Base-by-base conservation (phyloP, 768 basidiomycete species). In the Botryobasidium botryosum region DNA sequence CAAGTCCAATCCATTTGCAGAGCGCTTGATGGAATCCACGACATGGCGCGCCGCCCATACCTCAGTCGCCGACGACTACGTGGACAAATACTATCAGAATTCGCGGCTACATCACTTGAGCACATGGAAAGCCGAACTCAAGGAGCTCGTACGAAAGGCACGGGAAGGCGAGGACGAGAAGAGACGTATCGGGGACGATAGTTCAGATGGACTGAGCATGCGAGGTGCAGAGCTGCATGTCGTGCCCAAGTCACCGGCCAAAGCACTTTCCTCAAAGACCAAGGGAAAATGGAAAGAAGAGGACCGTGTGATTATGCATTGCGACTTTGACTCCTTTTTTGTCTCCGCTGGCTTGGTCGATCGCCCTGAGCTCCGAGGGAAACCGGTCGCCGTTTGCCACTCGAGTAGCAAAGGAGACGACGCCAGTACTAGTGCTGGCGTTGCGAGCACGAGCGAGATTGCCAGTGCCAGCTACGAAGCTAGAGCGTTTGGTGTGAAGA, bases 301-400 rank as follows among this genome's bases (percentile, higher is more conserved):
- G 59, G 38, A 69, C 68, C 48, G 61, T 13, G 73, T 83, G 7
- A 80, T 87, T 54, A 84, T 90, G 82, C 86, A 90, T 54, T 85
- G 82, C 52, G 86, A 90, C 59, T 96, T 97, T 51, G 94, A 99
- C 55, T 87, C 79, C 51, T 97, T 96, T 67, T 99, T 99, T 56
- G 91, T 96, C 8, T 78, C 84, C 1, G 92, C 79, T n/a, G 86
- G 88, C 0, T 62, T 91, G 41, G 67, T 84, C 2, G 74, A 68
- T 46, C 68, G 88, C 2, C 85, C 87, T 0, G 72, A 92, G 48
- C 61, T 94, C 36, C 74, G 73, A 43, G 88, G 90, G 1, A 86
- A 82, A 57, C 86, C 94, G 0, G 77, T 81, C 6, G 90, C 92
- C 0, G 94, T 99, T 0, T 99, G 94, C 55, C 94, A 99, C 61